Conservation (phyloP, 129 eudicot species). For the Calendula officinalis region DNA sequence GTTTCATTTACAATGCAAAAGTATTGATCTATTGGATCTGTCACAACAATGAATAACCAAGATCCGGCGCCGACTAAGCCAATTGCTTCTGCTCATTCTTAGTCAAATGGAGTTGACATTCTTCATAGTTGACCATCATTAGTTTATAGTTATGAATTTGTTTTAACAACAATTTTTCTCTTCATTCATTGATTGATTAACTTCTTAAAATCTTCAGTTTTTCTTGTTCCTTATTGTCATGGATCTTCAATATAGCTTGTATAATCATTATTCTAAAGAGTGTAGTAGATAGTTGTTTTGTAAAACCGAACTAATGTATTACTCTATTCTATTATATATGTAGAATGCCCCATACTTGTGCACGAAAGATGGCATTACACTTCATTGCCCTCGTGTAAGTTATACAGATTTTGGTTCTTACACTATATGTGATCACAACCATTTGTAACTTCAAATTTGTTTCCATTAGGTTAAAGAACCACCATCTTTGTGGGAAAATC, state of each 20-base stretch:
- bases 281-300: neutral
- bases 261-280: neutral
- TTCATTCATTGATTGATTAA: neutral
- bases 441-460: constrained; percentile 9
- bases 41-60: constrained; percentile 10
- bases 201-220: neutral
- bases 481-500: constrained; percentile 96
- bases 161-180: constrained; percentile 3
- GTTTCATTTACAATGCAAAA: neutral
- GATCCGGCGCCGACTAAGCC: constrained; percentile 14
- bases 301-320: constrained; percentile 8
- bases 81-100: constrained; percentile 11
- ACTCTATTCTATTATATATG: constrained; percentile 12
- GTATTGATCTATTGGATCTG: constrained; percentile 1
- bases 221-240: neutral
- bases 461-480: constrained; percentile 73
- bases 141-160: neutral
- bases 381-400: constrained; percentile 82
- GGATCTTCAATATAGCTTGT: no score
- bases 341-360: constrained; percentile 98
- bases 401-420: constrained; percentile 4
- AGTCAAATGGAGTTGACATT: constrained; percentile 15
- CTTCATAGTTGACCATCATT: constrained; percentile 7
- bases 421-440: constrained; percentile 1
- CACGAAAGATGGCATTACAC: constrained; percentile 83